Base-by-base conservation (phyloP, 345 rosid species). In the Noccaea caerulescens region DNA sequence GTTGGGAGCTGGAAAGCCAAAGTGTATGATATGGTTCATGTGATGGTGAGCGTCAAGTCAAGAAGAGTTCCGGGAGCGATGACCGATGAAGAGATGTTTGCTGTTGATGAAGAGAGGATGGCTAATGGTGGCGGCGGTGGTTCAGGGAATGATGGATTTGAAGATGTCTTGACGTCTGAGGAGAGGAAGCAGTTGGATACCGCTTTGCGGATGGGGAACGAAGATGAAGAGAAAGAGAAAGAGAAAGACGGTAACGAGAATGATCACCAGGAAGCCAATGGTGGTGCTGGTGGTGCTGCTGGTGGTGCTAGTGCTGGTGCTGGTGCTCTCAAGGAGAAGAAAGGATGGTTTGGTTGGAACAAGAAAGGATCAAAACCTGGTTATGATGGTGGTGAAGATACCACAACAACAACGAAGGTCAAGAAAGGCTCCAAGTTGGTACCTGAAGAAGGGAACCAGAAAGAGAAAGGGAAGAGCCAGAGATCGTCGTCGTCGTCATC, bases 1-100 rank as follows among this genome's bases (percentile, higher is more conserved):
- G 96, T 95, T 18, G 98, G 98, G 59, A 82, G 72, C 47, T 95
- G 99, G 99, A 95, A 95, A 79, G 98, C 98, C 6, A 95, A 85
- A 76, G 91, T 95, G 58, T 90, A 88, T 39, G 99, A 95, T 69
- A 95, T 95, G 99, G 88, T 89, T 58, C 87, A 91, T 78, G 99
- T 95, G 71, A 85, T 93, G 88, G 97, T 92, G 56, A 92, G 99
- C 75, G 92, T 95, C 73, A 95, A 95, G 75, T 95, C 98, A 9
- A 90, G 99, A 51, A 78, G 33, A 10, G 96, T 92, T 79, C 98
- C 98, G 12, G 98, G 98, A 72, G 96, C 96, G 27, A 85, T 89
- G 92, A 89, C 95, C 60, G 98, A 92, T 76, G 98, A 92, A 72
- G 94, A 95, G 60, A 92, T 95, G 57, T 95, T 95, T 78, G 81